Evolutionary conservation across 2,329 filamentous ascomycete species (phyloP).

Genomic region (Colletotrichum cereale): DNA sequence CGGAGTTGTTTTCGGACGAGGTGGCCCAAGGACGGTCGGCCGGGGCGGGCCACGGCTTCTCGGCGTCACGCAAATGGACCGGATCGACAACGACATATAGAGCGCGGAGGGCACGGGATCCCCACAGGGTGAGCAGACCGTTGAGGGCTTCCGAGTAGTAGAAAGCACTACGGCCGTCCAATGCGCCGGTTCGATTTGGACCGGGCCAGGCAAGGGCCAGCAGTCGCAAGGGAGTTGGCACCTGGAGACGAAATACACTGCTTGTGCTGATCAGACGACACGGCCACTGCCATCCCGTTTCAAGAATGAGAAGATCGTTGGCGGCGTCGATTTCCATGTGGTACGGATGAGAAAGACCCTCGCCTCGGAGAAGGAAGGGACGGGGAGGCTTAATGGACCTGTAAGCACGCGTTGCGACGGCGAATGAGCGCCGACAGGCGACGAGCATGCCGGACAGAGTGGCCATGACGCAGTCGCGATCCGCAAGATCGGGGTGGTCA

Average conservation of each 20-base stretch:
- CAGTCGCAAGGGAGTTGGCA: constrained; percentile 5
- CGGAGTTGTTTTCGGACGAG: neutral
- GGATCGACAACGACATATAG: constrained; percentile 16
- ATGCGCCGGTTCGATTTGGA: neutral
- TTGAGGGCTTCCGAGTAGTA: constrained; percentile 11
- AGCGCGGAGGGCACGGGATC: constrained; percentile 1
- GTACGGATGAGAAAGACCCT: neutral
- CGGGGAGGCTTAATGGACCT: neutral
- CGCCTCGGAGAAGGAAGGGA: constrained; percentile 3
- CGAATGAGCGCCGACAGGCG: constrained; percentile 7
- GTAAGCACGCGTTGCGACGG: constrained; percentile 13
- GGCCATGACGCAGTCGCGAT: constrained; percentile 22
- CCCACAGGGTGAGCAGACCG: constrained; percentile 4
- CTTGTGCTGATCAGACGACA: constrained; percentile 14
- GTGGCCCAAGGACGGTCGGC: neutral
- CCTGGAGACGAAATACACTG: constrained; percentile 13
- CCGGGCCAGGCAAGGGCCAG: constrained; percentile 16
- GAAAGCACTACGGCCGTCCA: constrained; percentile 7
- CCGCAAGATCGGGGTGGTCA: neutral
- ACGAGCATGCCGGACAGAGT: constrained; percentile 17
- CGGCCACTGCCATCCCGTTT: constrained; percentile 16
- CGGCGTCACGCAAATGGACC: constrained; percentile 8
- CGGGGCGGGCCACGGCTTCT: constrained; percentile 9
- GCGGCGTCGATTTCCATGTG: constrained; percentile 12
- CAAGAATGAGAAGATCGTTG: constrained; percentile 10